Conservation (phyloP, 176 grass and related monocot species). For the Olyra latifolia region DNA sequence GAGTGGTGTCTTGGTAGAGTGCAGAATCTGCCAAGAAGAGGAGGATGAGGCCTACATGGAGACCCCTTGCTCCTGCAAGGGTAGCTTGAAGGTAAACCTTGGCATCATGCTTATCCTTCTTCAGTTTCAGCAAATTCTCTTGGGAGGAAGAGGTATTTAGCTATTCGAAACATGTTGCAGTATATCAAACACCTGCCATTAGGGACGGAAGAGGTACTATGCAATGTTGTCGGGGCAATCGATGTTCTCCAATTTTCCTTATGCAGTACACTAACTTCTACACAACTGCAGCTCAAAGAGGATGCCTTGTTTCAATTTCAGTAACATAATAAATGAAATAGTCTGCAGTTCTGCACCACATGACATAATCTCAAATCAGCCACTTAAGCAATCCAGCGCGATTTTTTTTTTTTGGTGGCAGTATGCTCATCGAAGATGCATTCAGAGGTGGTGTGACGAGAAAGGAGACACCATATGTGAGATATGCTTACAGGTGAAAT, state of each 20-base stretch:
- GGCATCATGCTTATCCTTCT: background rate
- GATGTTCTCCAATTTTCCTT: background rate
- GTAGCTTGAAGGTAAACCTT: conserved; percentile 70
- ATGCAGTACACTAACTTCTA: background rate
- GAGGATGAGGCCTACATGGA: conserved; percentile 63
- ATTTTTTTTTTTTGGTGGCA: conserved; percentile 24
- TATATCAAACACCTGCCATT: background rate
- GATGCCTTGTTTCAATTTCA: background rate
- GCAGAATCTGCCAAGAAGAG: conserved; percentile 88
- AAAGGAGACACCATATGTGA: conserved; percentile 83
- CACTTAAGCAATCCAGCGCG: too few relatives aligned
- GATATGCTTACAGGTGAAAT: conserved; percentile 82
- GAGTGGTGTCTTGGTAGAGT: conserved; percentile 49
- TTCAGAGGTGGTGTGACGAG: conserved; percentile 88
- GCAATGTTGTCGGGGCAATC: background rate
- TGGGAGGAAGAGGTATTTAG: background rate
- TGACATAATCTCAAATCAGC: background rate
- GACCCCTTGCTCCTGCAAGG: conserved; percentile 75
- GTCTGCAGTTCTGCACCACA: too few relatives aligned
- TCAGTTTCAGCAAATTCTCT: background rate
- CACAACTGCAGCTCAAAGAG: background rate
- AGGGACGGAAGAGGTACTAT: background rate
- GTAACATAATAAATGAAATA: background rate
- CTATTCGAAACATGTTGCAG: background rate
- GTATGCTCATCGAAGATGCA: conserved; percentile 74